A percentile compares a stretch with the other conserved stretches of the same genome.
phyloP scores from a whole-genome alignment of 306 rosid species.

The Acacia confusa region DNA sequence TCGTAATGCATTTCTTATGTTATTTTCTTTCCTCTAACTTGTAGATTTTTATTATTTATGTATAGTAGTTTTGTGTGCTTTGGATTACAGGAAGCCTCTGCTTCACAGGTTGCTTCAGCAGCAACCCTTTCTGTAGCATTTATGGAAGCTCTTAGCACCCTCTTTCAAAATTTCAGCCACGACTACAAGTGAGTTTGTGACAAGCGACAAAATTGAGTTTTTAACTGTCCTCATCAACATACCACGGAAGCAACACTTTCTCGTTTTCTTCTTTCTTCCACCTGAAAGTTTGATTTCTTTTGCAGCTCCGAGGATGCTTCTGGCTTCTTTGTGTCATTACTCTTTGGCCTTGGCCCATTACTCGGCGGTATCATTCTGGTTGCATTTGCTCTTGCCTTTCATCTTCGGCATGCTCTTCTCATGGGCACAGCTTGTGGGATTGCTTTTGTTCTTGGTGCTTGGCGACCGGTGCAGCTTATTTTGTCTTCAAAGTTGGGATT shows the following conservation, averaged over 20 bases:
- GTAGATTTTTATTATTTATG: conserved; percentile 2
- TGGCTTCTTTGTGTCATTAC: conserved; percentile 93
- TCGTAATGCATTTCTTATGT: not conserved
- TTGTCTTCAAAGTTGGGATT: conserved; percentile 78
- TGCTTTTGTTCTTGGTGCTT: conserved; percentile 94
- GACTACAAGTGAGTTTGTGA: conserved; percentile 68
- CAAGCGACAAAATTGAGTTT: not conserved
- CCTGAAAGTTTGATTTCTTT: conserved; percentile 26
- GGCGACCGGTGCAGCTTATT: conserved; percentile 91
- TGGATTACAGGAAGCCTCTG: conserved; percentile 77
- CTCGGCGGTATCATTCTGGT: conserved; percentile 84
- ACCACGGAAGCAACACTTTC: not conserved
- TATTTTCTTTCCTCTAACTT: not conserved
- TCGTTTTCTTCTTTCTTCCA: not conserved
- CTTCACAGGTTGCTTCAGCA: conserved; percentile 95
- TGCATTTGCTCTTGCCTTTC: conserved; percentile 79
- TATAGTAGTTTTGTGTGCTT: conserved; percentile 22
- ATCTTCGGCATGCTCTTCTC: conserved; percentile 84
- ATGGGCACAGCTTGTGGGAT: conserved; percentile 96
- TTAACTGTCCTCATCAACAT: not conserved
- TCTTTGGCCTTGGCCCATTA: conserved; percentile 94
- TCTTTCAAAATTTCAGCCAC: conserved; percentile 83
- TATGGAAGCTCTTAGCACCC: conserved; percentile 96
- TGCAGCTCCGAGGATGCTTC: conserved; percentile 96
- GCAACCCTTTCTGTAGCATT: conserved; percentile 94